These are phyloP conservation scores for Podospora pseudopauciseta DNA, from an alignment of 495 filamentous ascomycete genomes.

Conservation along the genomic window DNA sequence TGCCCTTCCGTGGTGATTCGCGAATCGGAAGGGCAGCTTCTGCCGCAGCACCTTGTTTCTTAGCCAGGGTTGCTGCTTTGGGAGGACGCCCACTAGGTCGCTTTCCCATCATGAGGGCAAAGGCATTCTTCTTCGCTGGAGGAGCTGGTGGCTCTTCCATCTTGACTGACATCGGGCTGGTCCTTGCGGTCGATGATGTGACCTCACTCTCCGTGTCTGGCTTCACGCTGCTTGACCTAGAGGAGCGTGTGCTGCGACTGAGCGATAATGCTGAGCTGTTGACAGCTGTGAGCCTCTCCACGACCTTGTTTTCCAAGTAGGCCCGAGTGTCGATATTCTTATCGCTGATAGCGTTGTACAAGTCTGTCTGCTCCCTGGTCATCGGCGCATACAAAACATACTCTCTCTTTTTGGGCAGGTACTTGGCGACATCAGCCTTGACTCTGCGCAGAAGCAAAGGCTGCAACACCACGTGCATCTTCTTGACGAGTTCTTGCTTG, in stretches of 20 bases:
- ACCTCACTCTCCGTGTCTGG: constrained; percentile 13
- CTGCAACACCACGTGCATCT: constrained; percentile 88
- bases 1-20: constrained; percentile 24
- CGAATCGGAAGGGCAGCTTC: constrained; percentile 1
- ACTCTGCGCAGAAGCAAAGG: constrained; percentile 84
- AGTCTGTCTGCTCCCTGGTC: constrained; percentile 79
- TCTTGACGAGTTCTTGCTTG: constrained; percentile 78
- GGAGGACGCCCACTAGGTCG: constrained; percentile 21
- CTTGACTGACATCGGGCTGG: constrained; percentile 19
- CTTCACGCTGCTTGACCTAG: constrained; percentile 35
- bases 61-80: constrained; percentile 13
- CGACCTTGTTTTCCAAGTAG: constrained; percentile 80
- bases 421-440: constrained; percentile 87
- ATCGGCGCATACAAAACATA: constrained; percentile 92
- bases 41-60: background rate
- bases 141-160: constrained; percentile 5
- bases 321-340: constrained; percentile 66
- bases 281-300: constrained; percentile 59
- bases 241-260: constrained; percentile 36
- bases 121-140: constrained; percentile 37
- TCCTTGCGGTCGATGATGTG: constrained; percentile 5
- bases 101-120: constrained; percentile 48
- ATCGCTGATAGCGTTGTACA: constrained; percentile 81
- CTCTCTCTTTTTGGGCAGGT: constrained; percentile 91
- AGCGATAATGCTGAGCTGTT: constrained; percentile 36